phyloP scores from a whole-genome alignment of 192 early-diverging fungal genomes.

The Ambispora gerdemannii region DNA sequence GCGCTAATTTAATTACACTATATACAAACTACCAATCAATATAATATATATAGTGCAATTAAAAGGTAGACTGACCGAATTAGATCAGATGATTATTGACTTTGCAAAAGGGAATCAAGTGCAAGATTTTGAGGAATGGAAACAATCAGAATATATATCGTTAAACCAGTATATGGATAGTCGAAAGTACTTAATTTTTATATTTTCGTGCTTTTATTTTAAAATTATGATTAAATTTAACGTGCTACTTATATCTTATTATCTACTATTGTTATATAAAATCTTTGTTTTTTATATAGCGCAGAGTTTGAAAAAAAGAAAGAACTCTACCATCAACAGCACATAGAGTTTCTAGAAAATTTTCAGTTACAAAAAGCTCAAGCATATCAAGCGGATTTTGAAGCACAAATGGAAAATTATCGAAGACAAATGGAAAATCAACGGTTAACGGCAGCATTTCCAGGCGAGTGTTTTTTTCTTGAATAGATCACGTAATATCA shows the following conservation, averaged over 20 bases:
- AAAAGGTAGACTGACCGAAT: conserved; percentile 19
- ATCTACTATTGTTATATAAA: neutral
- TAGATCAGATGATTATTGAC: conserved; percentile 24
- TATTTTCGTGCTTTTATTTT: no score
- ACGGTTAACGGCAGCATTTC: neutral
- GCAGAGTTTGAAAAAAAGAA: conserved; percentile 4
- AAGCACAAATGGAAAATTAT: conserved; percentile 29
- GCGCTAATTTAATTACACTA: neutral
- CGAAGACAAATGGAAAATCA: neutral
- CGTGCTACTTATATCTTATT: neutral
- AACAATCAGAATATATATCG: neutral
- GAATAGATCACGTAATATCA: neutral
- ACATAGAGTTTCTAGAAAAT: conserved; percentile 9
- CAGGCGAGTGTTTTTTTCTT: neutral
- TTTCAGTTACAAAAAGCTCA: conserved; percentile 3
- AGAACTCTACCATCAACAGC: conserved; percentile 7
- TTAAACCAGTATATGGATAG: conserved; percentile 1
- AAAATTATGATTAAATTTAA: neutral
- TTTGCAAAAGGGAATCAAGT: conserved; percentile 12
- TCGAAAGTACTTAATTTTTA: conserved; percentile 14
- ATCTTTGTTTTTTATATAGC: neutral
- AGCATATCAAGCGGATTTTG: conserved; percentile 24
- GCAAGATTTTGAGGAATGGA: conserved; percentile 21
- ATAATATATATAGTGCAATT: conserved; percentile 17
- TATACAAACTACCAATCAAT: neutral